Base-by-base conservation (phyloP, 2,329 filamentous ascomycete genomes). In the Rhynchosporium agropyri region DNA sequence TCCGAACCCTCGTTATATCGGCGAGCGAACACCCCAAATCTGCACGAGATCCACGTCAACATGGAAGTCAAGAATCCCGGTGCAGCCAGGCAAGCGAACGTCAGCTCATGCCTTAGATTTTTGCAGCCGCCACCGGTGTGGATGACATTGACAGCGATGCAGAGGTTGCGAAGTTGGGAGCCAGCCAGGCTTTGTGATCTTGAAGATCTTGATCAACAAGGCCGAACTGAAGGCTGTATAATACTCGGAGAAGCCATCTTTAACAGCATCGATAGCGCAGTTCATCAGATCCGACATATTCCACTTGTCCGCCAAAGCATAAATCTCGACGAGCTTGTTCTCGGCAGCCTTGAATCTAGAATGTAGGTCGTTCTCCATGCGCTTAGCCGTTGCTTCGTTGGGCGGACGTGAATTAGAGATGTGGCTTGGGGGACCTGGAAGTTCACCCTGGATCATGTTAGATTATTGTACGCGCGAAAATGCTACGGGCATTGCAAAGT, bases 41-140 rank as follows among this genome's bases (percentile, higher is more conserved):
- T 67, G 9, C 62, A 56, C 2, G 62, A 63, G n/a, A 64, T 63
- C 65, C 67, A 70, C 28, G 50, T 68, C 13, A 69, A 42, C 63
- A 69, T 67, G n/a, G 55, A 46, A 26, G 38, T 26, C 12, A 70
- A 49, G 56, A 65, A 67, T 8, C 40, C 65, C 8, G 46, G 45
- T 9, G n/a, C 29, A 3, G 57, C 7, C 4, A 65, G 53, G 15
- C 42, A 65, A 4, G 60, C 50, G 33, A 54, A 48, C 57, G 68
- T 65, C 5, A 67, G 48, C 31, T 67, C 64, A 20, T 61, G 12
- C 1, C 67, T 63, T 15, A 68, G 48, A 9, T 65, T 54, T 1
- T 26, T 45, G 29, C 67, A 69, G 12, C 63, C 65, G 5, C 65
- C 60, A 56, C 67, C 67, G 10, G 65, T 62, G 43, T 66, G 64